Evolutionary conservation across 305 asterid genomes (phyloP).

Genomic region (Fraxinus sp.): DNA sequence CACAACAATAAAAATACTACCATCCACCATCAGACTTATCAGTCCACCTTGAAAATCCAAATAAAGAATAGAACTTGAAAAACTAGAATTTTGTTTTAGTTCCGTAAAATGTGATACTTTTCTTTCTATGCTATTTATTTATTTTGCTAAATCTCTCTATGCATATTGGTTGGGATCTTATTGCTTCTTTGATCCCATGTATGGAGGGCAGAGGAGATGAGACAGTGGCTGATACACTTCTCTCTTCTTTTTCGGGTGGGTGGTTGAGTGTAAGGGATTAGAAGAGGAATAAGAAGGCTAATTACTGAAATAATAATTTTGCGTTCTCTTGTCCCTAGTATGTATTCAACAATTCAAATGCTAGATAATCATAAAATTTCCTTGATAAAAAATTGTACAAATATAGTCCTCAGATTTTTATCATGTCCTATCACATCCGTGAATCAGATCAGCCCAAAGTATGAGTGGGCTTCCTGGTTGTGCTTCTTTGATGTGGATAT

Average conservation of each 20-base stretch:
- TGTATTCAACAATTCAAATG: not conserved
- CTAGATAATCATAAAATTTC: not conserved
- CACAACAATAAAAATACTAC: not conserved
- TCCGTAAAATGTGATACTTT: not conserved
- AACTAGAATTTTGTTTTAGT: not conserved
- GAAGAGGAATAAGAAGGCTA: constrained; percentile 3
- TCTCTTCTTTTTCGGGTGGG: not conserved
- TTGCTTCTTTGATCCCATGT: not conserved
- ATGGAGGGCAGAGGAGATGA: not conserved
- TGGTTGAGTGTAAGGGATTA: not conserved
- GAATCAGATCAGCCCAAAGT: not conserved
- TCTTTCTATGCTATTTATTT: constrained; percentile 1
- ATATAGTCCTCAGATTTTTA: not conserved
- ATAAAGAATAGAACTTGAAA: not conserved
- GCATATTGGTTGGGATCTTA: not conserved
- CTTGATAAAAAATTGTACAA: not conserved
- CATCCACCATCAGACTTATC: not conserved
- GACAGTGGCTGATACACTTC: not conserved
- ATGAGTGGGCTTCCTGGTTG: not conserved
- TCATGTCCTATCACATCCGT: not conserved
- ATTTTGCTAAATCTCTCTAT: not conserved
- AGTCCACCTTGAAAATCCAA: not conserved
- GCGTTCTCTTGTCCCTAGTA: not conserved
- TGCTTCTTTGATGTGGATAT: constrained; percentile 12
- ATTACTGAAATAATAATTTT: not conserved